Evolutionary conservation across 2,329 filamentous ascomycete species (phyloP).

Genomic region (Cladosporium sp.): DNA sequence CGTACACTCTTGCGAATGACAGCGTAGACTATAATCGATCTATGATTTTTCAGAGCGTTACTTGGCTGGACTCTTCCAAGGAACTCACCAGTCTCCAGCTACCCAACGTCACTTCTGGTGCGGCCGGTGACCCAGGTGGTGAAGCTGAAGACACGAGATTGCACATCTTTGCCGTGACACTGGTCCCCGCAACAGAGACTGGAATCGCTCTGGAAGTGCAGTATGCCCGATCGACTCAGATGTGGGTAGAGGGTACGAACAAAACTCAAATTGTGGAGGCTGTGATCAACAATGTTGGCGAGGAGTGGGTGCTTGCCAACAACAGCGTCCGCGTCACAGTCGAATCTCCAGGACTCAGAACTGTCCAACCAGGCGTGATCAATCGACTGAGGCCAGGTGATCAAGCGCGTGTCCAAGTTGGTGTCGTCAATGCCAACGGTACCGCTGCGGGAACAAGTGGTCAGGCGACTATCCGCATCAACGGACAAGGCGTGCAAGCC

Average conservation of each 20-base stretch:
- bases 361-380: constrained; percentile 33
- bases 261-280: constrained; percentile 38
- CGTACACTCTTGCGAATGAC: constrained; percentile 35
- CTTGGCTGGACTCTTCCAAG: constrained; percentile 38
- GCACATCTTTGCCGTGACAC: constrained; percentile 38
- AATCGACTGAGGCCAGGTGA: constrained; percentile 40
- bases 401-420: constrained; percentile 35
- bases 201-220: constrained; percentile 32
- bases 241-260: constrained; percentile 37
- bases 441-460: constrained; percentile 28
- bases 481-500: constrained; percentile 24
- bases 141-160: constrained; percentile 28
- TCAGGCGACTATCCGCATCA: constrained; percentile 29
- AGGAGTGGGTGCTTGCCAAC: constrained; percentile 31
- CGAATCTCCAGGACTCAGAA: constrained; percentile 31
- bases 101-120: constrained; percentile 34
- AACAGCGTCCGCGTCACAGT: constrained; percentile 34
- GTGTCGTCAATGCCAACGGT: constrained; percentile 32
- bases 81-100: constrained; percentile 34
- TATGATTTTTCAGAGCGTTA: constrained; percentile 39
- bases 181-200: constrained; percentile 28
- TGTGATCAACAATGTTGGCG: constrained; percentile 36
- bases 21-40: constrained; percentile 36
- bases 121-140: constrained; percentile 30
- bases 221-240: constrained; percentile 39